phyloP scores from a whole-genome alignment of 2,329 filamentous ascomycete species.

The Penicillium sp. region DNA sequence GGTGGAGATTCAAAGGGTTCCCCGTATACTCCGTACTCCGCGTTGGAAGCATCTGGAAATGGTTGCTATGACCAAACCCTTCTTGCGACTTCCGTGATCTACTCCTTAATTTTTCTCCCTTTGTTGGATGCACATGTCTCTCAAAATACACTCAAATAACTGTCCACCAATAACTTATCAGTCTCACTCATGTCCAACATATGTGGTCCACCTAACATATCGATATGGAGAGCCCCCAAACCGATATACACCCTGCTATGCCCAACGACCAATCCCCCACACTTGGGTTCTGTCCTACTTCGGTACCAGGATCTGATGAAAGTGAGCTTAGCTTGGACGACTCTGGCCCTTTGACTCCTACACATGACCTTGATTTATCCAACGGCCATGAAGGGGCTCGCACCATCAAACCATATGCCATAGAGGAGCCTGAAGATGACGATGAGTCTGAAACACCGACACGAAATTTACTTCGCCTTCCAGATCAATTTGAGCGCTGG shows the following conservation, averaged over 20 bases:
- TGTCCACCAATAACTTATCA: neutral
- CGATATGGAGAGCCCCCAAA: neutral
- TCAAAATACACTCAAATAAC: too few species aligned
- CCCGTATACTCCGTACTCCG: constrained; percentile 6
- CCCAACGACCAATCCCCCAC: neutral
- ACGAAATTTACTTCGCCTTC: constrained; percentile 18
- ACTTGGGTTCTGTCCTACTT: neutral
- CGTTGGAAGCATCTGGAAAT: constrained; percentile 28
- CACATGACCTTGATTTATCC: neutral
- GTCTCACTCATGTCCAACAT: too few species aligned
- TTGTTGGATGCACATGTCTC: neutral
- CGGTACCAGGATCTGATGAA: constrained; percentile 2
- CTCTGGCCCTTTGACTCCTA: constrained; percentile 14
- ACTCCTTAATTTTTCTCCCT: neutral
- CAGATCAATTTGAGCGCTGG: constrained; percentile 29
- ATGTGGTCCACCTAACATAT: neutral
- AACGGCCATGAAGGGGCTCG: constrained; percentile 25
- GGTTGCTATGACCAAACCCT: constrained; percentile 7
- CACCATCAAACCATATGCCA: constrained; percentile 40
- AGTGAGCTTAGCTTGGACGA: constrained; percentile 16
- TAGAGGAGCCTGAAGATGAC: constrained; percentile 40
- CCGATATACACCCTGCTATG: neutral
- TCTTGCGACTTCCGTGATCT: neutral
- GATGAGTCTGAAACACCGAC: constrained; percentile 1
- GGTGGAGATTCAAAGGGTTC: constrained; percentile 11